Conservation (phyloP, 2,329 filamentous ascomycete genomes). For the Colletotrichum limetticola region DNA sequence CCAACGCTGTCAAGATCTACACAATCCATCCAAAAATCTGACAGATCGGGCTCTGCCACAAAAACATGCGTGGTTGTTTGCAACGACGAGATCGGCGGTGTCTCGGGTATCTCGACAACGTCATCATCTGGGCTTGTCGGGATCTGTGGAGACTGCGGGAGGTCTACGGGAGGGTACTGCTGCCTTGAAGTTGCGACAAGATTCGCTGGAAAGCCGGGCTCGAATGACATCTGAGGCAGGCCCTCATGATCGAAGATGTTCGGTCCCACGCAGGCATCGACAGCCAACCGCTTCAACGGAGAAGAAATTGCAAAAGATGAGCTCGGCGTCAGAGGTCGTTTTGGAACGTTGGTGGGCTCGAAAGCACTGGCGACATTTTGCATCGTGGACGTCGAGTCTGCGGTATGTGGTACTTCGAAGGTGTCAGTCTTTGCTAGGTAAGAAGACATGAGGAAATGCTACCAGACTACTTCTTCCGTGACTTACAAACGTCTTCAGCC, state of each 20-base stretch:
- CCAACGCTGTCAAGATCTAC: neutral
- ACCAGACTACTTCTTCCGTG: neutral
- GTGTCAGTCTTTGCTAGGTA: neutral
- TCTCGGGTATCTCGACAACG: conserved; percentile 6
- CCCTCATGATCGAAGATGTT: neutral
- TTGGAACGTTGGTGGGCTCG: conserved; percentile 7
- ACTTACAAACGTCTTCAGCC: neutral
- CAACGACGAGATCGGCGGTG: neutral
- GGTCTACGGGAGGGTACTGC: neutral
- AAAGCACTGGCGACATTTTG: neutral
- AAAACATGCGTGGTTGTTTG: neutral
- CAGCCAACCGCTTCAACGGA: conserved; percentile 1
- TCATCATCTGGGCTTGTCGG: neutral
- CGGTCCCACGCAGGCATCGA: neutral
- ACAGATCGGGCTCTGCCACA: neutral
- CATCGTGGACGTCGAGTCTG: neutral
- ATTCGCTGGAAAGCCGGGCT: neutral
- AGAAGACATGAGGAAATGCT: neutral
- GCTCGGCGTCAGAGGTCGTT: conserved; percentile 7
- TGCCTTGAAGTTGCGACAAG: neutral
- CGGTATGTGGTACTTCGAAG: neutral
- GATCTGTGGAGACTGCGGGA: neutral
- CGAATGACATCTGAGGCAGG: neutral
- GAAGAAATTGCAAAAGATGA: neutral
- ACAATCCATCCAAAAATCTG: conserved; percentile 20